Evolutionary conservation across 257 asterid genomes (phyloP).

Genomic region (Solanum lycopersicoides): DNA sequence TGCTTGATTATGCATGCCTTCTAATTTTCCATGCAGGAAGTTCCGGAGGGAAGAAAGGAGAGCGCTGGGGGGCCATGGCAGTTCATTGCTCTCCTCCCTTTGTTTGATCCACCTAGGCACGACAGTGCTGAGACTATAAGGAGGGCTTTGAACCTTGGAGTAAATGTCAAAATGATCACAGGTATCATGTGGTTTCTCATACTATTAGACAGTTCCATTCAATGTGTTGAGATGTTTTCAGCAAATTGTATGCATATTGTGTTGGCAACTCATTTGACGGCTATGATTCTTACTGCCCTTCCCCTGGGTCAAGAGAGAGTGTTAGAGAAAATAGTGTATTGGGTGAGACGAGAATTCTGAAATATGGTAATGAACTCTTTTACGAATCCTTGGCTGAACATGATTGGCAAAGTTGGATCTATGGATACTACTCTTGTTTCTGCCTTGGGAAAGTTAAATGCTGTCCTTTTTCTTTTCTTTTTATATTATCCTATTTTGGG

Average conservation of each 20-base stretch:
- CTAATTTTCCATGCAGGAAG: conserved; percentile 45
- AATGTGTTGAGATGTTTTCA: neutral
- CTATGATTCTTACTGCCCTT: neutral
- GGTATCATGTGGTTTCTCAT: conserved; percentile 17
- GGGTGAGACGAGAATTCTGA: neutral
- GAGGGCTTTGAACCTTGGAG: conserved; percentile 86
- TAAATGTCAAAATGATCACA: conserved; percentile 89
- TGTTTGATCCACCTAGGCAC: conserved; percentile 91
- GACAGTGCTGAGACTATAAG: conserved; percentile 92
- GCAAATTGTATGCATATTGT: neutral
- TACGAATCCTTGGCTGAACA: neutral
- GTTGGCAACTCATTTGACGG: neutral
- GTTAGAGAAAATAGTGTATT: neutral
- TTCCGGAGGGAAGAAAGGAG: conserved; percentile 75
- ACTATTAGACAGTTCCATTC: neutral
- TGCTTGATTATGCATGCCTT: neutral
- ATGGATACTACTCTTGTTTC: neutral
- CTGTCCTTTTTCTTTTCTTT: neutral
- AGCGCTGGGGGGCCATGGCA: conserved; percentile 93
- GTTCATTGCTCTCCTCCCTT: conserved; percentile 86
- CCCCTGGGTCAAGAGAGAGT: neutral
- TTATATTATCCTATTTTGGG: neutral
- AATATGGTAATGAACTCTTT: neutral
- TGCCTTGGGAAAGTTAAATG: neutral
- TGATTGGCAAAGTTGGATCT: neutral